Evolutionary conservation across 192 early-diverging fungal genomes (phyloP), one percentile per base, ranked within the genome.

Genomic region (Helicostylum pulchrum): DNA sequence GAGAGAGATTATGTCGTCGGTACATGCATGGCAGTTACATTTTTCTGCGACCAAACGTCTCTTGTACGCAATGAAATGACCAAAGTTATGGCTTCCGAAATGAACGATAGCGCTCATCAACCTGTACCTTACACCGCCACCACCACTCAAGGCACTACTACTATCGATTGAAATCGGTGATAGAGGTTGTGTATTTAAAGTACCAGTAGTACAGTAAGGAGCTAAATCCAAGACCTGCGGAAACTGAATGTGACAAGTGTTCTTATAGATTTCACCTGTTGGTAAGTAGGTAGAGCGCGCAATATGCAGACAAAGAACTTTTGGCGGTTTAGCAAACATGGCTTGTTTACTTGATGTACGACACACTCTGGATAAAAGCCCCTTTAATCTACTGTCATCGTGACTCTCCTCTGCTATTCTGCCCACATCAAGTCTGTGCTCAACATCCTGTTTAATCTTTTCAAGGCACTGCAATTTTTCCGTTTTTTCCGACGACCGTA

Each of bases 281-380:
- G 87, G 79, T 15, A 83, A 78, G 53, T 86, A 89, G 6, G 89
- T 81, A 3, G 90, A 93, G 4, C 94, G 90, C 58, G 90, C 85
- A 61, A 97, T 85, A 52, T 95, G 92, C 2, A 97, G 81, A 57
- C 88, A 91, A 19, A 97, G 82, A 39, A 88, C 83, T 20, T 70
- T 76, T 10, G 94, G 94, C 5, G 89, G 81, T 52, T 82, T 82
- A 43, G 90, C 94, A 74, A 97, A 76, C 68, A 87, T 86, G 45
- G 87, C 80, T 68, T 92, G 92, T 67, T 93, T 94, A 42, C 81
- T 86, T 51, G 80, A 80, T 17, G 76, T 65, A 30, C 76, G 19
- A 79, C 73, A 53, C 7, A 55, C 31, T 3, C 26, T 63, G 21
- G 36, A 31, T 53, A 48, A 42, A 26, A 23, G 45, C 0, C 57